Conservation (phyloP, 2,329 filamentous ascomycete genomes). For the Neonectria hederae region DNA sequence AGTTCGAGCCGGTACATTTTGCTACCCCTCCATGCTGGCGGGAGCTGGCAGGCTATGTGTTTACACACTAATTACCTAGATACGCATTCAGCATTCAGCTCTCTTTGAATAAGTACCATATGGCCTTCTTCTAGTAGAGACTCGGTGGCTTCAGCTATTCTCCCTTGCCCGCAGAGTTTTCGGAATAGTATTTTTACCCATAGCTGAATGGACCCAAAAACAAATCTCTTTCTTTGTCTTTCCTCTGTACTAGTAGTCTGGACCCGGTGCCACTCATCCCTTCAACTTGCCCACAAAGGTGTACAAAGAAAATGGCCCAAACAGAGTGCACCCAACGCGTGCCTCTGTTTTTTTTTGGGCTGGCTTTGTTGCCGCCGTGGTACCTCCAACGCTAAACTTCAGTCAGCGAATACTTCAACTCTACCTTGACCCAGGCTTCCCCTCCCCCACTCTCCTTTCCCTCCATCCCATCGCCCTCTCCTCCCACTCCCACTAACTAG, state of each 20-base stretch:
- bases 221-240: neutral
- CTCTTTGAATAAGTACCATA: neutral
- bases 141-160: neutral
- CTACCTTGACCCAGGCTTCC: conserved; percentile 32
- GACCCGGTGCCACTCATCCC: neutral
- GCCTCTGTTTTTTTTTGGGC: conserved; percentile 16
- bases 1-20: neutral
- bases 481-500: conserved; percentile 38
- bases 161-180: neutral
- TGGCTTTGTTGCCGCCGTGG: conserved; percentile 1
- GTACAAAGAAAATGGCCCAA: conserved; percentile 6
- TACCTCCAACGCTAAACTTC: conserved; percentile 13
- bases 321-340: conserved; percentile 2
- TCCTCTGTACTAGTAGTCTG: neutral
- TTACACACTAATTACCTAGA: neutral
- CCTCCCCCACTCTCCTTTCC: conserved; percentile 41
- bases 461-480: conserved; percentile 38
- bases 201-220: neutral
- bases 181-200: neutral
- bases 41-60: neutral
- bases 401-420: neutral
- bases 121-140: neutral
- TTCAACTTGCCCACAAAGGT: conserved; percentile 2
- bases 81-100: neutral
- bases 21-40: neutral